phyloP scores from a whole-genome alignment of 1,139 yeast species.

The Entelexis sorbosivorans region DNA sequence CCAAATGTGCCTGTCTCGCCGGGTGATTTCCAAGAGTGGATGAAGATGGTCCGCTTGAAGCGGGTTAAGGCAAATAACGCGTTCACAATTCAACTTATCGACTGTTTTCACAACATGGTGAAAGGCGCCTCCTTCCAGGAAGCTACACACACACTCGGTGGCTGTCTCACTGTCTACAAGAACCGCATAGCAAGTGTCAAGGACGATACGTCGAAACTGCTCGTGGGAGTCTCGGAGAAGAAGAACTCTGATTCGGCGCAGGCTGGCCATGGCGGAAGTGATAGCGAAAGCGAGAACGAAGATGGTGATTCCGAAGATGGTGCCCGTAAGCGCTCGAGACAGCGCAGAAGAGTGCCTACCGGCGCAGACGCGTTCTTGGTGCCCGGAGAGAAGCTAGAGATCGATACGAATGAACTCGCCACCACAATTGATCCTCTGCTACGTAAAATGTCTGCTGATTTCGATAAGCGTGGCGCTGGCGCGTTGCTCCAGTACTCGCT shows the following conservation, averaged over 20 bases:
- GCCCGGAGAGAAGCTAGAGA: slow-evolving; percentile 48
- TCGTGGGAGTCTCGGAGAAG: slow-evolving; percentile 53
- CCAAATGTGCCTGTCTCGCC: slow-evolving; percentile 17
- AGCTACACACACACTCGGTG: slow-evolving; percentile 73
- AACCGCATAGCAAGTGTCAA: slow-evolving; percentile 88
- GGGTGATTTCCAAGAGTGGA: slow-evolving; percentile 83
- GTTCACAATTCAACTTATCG: slow-evolving; percentile 83
- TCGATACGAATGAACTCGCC: slow-evolving; percentile 67
- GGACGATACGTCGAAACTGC: slow-evolving; percentile 73
- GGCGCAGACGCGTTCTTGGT: slow-evolving; percentile 40
- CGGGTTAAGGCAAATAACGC: slow-evolving; percentile 42
- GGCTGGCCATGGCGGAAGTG: slow-evolving; percentile 27
- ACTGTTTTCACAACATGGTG: slow-evolving; percentile 65
- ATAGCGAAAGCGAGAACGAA: slow-evolving; percentile 25
- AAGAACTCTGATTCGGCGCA: slow-evolving; percentile 24
- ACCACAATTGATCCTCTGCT: slow-evolving; percentile 77
- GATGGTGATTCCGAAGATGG: slow-evolving; percentile 26
- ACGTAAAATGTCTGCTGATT: slow-evolving; percentile 79
- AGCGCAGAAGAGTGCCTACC: slow-evolving; percentile 22
- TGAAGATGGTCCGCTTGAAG: slow-evolving; percentile 80
- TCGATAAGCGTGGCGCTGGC: slow-evolving; percentile 92
- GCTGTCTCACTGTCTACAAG: slow-evolving; percentile 74
- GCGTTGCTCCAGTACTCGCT: slow-evolving; percentile 67
- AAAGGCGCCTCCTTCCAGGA: slow-evolving; percentile 58
- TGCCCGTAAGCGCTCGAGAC: slow-evolving; percentile 25